A percentile compares a stretch with the other conserved stretches of the same genome.
phyloP scores from a whole-genome alignment of 1,284 basidiomycete genomes.

The Bjerkandera adusta region DNA sequence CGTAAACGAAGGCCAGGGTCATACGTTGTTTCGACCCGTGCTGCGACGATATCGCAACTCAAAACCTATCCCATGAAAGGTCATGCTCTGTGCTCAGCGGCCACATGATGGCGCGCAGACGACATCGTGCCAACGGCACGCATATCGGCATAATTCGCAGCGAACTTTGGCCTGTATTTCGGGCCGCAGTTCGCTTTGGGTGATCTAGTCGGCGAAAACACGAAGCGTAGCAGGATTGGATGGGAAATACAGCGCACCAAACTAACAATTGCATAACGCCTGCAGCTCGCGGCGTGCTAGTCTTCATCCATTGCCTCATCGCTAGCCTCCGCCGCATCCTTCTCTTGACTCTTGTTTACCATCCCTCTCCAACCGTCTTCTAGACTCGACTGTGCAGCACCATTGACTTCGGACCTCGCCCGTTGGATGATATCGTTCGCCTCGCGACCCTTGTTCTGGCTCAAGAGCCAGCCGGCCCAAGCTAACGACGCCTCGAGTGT shows the following conservation, averaged over 20 bases:
- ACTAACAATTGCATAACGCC: not conserved
- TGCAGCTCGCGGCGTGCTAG: not conserved
- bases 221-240: not conserved
- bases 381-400: slow-evolving; percentile 24
- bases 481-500: slow-evolving; percentile 36
- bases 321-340: not conserved
- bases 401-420: slow-evolving; percentile 24
- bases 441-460: slow-evolving; percentile 35
- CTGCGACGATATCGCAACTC: no score
- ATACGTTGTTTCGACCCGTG: no score
- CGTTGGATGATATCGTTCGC: slow-evolving; percentile 34
- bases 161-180: not conserved
- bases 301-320: slow-evolving; percentile 11
- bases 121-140: no score
- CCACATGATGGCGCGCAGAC: no score
- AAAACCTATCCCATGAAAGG: no score
- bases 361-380: slow-evolving; percentile 29
- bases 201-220: not conserved
- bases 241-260: not conserved
- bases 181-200: not conserved
- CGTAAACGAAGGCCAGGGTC: not conserved
- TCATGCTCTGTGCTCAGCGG: no score
- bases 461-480: slow-evolving; percentile 48
- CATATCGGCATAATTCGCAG: not conserved
- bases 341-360: slow-evolving; percentile 8